These are phyloP conservation scores for Collybiopsis confluens DNA, from an alignment of 768 basidiomycete species.

Conservation along the genomic window DNA sequence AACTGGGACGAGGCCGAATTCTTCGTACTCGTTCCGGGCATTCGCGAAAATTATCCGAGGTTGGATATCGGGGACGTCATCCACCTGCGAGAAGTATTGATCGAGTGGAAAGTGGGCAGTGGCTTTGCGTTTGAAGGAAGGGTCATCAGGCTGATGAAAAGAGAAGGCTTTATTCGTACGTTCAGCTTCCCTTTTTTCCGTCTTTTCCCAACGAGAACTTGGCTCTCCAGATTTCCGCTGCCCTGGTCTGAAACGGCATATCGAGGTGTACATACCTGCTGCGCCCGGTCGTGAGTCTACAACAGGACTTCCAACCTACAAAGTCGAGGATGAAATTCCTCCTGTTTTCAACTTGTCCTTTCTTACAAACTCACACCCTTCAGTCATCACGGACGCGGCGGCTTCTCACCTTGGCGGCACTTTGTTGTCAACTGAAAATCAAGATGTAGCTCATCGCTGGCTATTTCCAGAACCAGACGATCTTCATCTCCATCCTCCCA, in stretches of 20 bases:
- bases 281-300: slow-evolving; percentile 8
- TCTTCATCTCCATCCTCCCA: slow-evolving; percentile 15
- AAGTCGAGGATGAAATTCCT: slow-evolving; percentile 32
- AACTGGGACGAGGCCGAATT: slow-evolving; percentile 11
- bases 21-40: slow-evolving; percentile 8
- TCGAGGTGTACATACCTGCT: slow-evolving; percentile 28
- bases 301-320: slow-evolving; percentile 18
- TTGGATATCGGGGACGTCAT: slow-evolving; percentile 43
- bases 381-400: slow-evolving; percentile 40
- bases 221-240: slow-evolving; percentile 32
- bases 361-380: slow-evolving; percentile 37
- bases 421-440: slow-evolving; percentile 15
- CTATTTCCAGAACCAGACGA: slow-evolving; percentile 39
- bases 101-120: slow-evolving; percentile 26
- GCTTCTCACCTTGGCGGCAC: slow-evolving; percentile 23
- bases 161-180: slow-evolving; percentile 45
- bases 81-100: slow-evolving; percentile 38
- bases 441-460: slow-evolving; percentile 36
- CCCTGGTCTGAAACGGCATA: slow-evolving; percentile 34
- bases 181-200: slow-evolving; percentile 10
- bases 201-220: neutral
- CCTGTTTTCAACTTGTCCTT: slow-evolving; percentile 46
- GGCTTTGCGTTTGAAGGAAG: slow-evolving; percentile 42
- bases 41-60: slow-evolving; percentile 31
- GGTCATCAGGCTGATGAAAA: slow-evolving; percentile 36